Base-by-base conservation (phyloP, 2,329 filamentous ascomycete genomes). In the Xylariaceae sp. region DNA sequence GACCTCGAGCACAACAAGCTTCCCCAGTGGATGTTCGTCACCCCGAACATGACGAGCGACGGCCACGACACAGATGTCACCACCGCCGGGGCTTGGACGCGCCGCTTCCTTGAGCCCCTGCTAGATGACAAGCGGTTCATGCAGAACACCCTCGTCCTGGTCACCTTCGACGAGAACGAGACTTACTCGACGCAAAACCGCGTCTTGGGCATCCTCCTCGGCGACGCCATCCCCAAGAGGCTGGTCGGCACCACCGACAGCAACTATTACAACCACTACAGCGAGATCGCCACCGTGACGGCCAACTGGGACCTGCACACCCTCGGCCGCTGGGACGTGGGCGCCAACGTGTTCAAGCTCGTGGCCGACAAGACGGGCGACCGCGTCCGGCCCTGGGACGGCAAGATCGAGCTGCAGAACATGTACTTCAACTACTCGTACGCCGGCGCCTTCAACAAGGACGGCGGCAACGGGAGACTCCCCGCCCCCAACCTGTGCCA, bases 131-230 rank as follows among this genome's bases (percentile, higher is more conserved):
- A 67, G 34, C 74, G 81, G 50, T 90, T 92, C 62, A 84, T 82
- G 76, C 67, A 84, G 34, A 77, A 84, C 55, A 89, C 84, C 0
- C 72, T 92, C 1, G 73, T 92, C 8, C 67, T 90, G 4, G 61
- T 92, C 43, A 89, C 80, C 8, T 92, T 88, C 54, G 87, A 92
- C 48, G 87, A 92, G 65, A 85, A 81, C 59, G 76, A 82, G 52
- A 78, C 74, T 8, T 88, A 88, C 62, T 61, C 68, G 5, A 64
- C 68, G 17, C 73, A 75, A 51, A 92, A 92, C 71, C 70, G 71
- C 28, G 73, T 92, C 36, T 74, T 86, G 43, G 76, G 69, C 46
- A 71, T 92, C 48, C 72, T 92, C 0, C 66, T 92, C 3, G 87
- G 86, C 12, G 85, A 85, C 42, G 81, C 79, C n/a, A 63, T 94